Evolutionary conservation across 164 flowering plant genomes (phyloP).

Genomic region (Magnolia sinica): DNA sequence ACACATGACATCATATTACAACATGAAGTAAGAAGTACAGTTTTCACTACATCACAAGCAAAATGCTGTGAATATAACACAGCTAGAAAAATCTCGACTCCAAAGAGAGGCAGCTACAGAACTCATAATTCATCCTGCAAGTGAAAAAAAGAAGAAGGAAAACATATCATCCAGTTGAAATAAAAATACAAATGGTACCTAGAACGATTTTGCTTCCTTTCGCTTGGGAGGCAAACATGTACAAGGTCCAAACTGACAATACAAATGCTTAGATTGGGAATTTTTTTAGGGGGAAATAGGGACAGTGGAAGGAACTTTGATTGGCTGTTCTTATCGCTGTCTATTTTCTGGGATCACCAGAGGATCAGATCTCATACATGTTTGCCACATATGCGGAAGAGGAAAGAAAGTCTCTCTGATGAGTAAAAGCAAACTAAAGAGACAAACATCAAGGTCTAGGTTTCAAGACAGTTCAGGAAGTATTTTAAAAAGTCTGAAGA

Average conservation of each 20-base stretch:
- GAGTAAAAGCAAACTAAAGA: not conserved
- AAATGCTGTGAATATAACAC: not conserved
- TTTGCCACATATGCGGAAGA: not conserved
- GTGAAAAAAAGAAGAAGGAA: not conserved
- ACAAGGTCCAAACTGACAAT: not conserved
- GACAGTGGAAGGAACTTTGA: not conserved
- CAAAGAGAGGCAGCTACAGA: not conserved
- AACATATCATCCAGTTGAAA: not conserved
- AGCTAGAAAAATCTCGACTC: not conserved
- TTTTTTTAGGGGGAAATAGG: not conserved
- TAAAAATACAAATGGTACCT: too few species aligned
- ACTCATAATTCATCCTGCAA: constrained; percentile 30
- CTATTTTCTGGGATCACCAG: too few species aligned
- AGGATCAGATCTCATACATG: not conserved
- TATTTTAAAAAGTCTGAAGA: not conserved
- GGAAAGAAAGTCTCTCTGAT: not conserved
- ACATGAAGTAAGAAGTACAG: not conserved
- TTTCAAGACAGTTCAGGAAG: not conserved
- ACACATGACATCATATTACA: not conserved
- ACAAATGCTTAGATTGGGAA: too few species aligned
- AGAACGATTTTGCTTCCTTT: too few species aligned
- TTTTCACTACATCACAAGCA: not conserved
- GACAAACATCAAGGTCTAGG: not conserved
- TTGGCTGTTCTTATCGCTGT: not conserved
- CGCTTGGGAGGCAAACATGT: not conserved